These are phyloP conservation scores for Hyaloscypha hepaticicola DNA, from an alignment of 495 filamentous ascomycete species.

Conservation along the genomic window DNA sequence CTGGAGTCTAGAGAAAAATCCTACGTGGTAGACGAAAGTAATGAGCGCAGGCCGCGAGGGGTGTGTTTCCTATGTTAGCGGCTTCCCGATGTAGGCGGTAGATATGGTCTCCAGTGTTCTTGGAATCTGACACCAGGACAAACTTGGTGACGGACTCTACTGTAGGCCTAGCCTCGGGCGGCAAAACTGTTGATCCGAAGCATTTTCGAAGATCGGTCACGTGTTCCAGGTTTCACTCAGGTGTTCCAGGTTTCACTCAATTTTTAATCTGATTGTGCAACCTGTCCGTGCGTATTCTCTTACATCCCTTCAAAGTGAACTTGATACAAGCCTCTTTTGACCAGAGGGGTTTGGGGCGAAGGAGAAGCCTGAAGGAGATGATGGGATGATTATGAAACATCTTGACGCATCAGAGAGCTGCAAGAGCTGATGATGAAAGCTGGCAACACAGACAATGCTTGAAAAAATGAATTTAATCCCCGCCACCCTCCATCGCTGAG, in stretches of 20 bases:
- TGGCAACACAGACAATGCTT: conserved; percentile 10
- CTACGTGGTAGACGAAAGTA: neutral
- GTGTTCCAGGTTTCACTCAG: neutral
- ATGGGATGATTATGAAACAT: conserved; percentile 20
- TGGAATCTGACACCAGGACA: neutral
- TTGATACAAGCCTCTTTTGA: neutral
- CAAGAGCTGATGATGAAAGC: conserved; percentile 16
- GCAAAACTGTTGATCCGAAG: neutral
- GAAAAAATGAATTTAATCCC: neutral
- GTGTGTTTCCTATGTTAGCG: neutral
- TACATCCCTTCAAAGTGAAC: conserved; percentile 1
- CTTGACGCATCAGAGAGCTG: conserved; percentile 13
- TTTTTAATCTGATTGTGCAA: neutral
- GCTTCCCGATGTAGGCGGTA: neutral
- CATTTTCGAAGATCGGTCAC: too few relatives aligned
- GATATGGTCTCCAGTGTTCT: neutral
- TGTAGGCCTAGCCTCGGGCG: neutral
- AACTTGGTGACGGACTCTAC: too few relatives aligned
- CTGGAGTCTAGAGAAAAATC: too few relatives aligned
- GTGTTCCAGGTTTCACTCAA: neutral
- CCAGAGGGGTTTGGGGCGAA: neutral
- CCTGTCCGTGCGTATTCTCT: neutral
- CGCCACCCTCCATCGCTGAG: neutral
- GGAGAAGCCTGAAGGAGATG: neutral
- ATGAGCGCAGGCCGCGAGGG: neutral